phyloP scores from a whole-genome alignment of 257 asterid species.

The Solanum habrochaites region DNA sequence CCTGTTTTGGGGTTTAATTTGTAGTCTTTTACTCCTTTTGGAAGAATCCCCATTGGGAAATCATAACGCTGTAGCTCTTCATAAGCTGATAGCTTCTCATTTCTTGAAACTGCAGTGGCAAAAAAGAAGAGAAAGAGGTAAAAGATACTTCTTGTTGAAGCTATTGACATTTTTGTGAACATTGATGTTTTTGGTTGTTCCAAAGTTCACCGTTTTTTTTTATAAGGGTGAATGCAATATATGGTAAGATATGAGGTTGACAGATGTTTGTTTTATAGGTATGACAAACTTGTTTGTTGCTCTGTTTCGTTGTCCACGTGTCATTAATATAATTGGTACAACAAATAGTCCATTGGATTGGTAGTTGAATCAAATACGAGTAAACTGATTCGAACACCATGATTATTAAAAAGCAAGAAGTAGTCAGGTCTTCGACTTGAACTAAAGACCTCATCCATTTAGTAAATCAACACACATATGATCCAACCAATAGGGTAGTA shows the following conservation, averaged over 20 bases:
- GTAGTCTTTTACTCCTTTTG: slow-evolving; percentile 57
- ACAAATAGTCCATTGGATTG: background rate
- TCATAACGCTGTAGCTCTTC: slow-evolving; percentile 37
- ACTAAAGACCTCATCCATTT: background rate
- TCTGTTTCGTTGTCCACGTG: background rate
- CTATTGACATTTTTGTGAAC: background rate
- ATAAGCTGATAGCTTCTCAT: slow-evolving; percentile 30
- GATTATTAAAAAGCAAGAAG: background rate
- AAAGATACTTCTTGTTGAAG: background rate
- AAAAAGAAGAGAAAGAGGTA: slow-evolving; percentile 9
- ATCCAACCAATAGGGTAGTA: background rate
- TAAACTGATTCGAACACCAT: too few species aligned
- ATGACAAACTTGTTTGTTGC: background rate
- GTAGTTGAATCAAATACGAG: background rate
- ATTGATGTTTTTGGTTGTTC: background rate
- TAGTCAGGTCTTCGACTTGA: too few species aligned
- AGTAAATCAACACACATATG: background rate
- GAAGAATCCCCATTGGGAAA: slow-evolving; percentile 71
- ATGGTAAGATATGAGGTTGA: background rate
- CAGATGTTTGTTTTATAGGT: background rate
- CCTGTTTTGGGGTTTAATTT: slow-evolving; percentile 61
- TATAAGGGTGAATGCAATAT: background rate
- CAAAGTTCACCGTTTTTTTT: background rate
- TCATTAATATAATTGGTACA: background rate
- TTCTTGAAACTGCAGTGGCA: slow-evolving; percentile 1